These are phyloP conservation scores for Aspergillus alliaceus DNA, from an alignment of 2,329 filamentous ascomycete species.

Conservation along the genomic window DNA sequence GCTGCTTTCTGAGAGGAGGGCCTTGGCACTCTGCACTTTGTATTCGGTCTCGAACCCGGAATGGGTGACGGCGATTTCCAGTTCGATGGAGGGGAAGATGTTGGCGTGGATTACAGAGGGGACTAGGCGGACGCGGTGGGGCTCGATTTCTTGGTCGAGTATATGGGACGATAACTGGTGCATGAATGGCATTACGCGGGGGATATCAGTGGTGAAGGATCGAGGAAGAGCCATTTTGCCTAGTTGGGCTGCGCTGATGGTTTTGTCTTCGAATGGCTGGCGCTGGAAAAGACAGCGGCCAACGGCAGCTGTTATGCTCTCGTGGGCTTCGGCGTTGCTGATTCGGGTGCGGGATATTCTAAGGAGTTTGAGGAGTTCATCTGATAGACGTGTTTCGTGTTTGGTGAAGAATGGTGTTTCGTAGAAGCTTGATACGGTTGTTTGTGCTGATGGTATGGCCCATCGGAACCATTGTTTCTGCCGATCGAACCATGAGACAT, in stretches of 20 bases:
- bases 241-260: conserved; percentile 31
- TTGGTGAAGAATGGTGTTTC: conserved; percentile 29
- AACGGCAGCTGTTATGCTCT: conserved; percentile 37
- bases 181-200: conserved; percentile 34
- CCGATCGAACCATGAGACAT: conserved; percentile 32
- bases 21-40: conserved; percentile 29
- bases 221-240: conserved; percentile 29
- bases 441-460: conserved; percentile 29
- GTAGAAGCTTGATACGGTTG: conserved; percentile 14
- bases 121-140: conserved; percentile 33
- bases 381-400: conserved; percentile 31
- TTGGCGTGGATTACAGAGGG: conserved; percentile 27
- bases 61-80: conserved; percentile 24
- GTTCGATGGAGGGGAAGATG: conserved; percentile 34
- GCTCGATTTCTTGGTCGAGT: conserved; percentile 11
- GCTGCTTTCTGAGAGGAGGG: conserved; percentile 29
- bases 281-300: conserved; percentile 41
- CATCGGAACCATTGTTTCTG: conserved; percentile 40
- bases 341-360: conserved; percentile 7
- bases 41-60: conserved; percentile 11
- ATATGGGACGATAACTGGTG: conserved; percentile 22
- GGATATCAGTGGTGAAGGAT: conserved; percentile 35
- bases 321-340: conserved; percentile 20
- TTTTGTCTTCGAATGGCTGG: conserved; percentile 21
- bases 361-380: conserved; percentile 33